Evolutionary conservation across 495 filamentous ascomycete species (phyloP).

Genomic region (Jackrogersella multiformis): DNA sequence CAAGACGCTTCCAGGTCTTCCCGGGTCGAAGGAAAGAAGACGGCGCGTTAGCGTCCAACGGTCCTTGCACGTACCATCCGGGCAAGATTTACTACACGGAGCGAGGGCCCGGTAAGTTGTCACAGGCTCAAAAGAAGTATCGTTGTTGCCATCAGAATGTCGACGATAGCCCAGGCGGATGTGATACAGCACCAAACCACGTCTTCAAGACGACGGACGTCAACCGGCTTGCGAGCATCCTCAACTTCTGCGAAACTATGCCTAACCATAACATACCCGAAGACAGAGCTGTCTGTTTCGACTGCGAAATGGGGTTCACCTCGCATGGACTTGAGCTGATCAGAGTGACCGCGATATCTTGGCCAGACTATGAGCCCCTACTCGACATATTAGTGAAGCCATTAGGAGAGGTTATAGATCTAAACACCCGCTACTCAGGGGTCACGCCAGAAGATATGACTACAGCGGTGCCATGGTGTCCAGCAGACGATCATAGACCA

Average conservation of each 20-base stretch:
- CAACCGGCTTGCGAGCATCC: constrained; percentile 77
- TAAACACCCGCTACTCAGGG: constrained; percentile 91
- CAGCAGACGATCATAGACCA: constrained; percentile 31
- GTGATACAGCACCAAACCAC: constrained; percentile 72
- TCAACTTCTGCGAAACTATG: constrained; percentile 84
- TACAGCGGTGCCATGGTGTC: constrained; percentile 69
- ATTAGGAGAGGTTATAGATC: constrained; percentile 82
- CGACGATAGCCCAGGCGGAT: constrained; percentile 73
- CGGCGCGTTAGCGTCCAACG: constrained; percentile 79
- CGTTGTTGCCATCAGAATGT: constrained; percentile 79
- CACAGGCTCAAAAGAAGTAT: constrained; percentile 66
- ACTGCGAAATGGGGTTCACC: constrained; percentile 98
- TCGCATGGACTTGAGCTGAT: constrained; percentile 86
- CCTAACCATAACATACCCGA: constrained; percentile 57
- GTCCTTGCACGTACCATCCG: constrained; percentile 80
- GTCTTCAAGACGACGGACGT: constrained; percentile 86
- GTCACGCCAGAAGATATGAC: constrained; percentile 77
- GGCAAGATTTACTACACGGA: constrained; percentile 68
- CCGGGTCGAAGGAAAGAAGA: constrained; percentile 83
- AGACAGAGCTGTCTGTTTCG: constrained; percentile 74
- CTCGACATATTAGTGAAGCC: constrained; percentile 89
- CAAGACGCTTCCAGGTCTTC: constrained; percentile 87
- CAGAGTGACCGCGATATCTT: constrained; percentile 84
- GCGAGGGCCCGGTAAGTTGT: constrained; percentile 49
- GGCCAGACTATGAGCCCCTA: constrained; percentile 78